Conservation (phyloP, 129 eudicot species). For the Pulicaria dysenterica region DNA sequence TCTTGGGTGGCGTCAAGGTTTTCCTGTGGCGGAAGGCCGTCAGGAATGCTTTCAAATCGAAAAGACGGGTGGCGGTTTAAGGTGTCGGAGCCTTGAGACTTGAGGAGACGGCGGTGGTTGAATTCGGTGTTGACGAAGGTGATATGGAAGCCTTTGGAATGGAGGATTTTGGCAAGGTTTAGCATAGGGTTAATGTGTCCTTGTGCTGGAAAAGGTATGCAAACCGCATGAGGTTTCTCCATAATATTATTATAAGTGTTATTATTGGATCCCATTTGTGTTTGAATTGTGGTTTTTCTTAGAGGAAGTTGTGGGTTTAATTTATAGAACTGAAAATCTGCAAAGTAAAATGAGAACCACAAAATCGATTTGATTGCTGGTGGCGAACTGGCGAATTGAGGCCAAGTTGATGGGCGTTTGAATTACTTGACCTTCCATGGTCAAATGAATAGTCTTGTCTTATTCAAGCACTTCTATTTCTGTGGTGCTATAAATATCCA, state of each 20-base stretch:
- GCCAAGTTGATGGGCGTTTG: no score
- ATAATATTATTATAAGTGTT: neutral
- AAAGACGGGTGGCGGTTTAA: slow-evolving; percentile 27
- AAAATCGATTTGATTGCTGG: no score
- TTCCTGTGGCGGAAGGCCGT: slow-evolving; percentile 50
- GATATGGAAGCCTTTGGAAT: slow-evolving; percentile 44
- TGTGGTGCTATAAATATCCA: no score
- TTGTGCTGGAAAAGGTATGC: slow-evolving; percentile 61
- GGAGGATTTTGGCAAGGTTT: slow-evolving; percentile 45
- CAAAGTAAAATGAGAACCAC: no score
- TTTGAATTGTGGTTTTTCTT: no score
- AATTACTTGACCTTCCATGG: no score
- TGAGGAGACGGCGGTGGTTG: slow-evolving; percentile 44
- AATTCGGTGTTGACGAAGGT: slow-evolving; percentile 56
- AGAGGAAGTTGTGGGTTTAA: no score
- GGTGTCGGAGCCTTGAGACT: slow-evolving; percentile 34
- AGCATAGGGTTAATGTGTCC: slow-evolving; percentile 58
- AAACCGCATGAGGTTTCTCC: slow-evolving; percentile 42
- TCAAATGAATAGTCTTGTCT: no score
- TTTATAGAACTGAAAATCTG: no score
- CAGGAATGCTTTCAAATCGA: slow-evolving; percentile 48
- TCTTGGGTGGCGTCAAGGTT: slow-evolving; percentile 36
- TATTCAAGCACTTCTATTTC: no score
- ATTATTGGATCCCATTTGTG: no score
- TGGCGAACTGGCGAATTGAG: no score